Percentiles rank a stretch among this genome's conserved stretches.
phyloP scores from a whole-genome alignment of 78 protist species.

The Andalucia godoyi region DNA sequence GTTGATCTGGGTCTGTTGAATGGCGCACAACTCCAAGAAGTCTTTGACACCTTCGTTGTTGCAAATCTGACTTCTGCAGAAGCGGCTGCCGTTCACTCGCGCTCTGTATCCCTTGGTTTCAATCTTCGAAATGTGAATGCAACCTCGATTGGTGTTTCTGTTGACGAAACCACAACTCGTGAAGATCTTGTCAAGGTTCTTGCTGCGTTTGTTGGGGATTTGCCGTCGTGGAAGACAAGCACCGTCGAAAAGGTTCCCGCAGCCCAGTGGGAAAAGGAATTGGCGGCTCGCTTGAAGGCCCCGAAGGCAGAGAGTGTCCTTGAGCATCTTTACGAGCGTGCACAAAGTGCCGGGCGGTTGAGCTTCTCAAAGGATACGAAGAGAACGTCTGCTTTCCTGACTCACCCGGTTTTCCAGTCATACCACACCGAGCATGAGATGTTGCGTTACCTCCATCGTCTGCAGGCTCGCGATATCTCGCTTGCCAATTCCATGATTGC shows the following conservation, averaged over 20 bases:
- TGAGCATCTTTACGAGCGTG: too few species aligned
- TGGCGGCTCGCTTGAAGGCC: too few species aligned
- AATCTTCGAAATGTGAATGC: conserved; percentile 58
- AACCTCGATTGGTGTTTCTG: conserved; percentile 35
- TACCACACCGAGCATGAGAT: conserved; percentile 81
- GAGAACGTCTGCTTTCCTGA: conserved; percentile 24
- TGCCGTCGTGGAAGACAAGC: too few species aligned
- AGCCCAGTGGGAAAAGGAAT: too few species aligned
- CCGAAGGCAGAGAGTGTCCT: too few species aligned
- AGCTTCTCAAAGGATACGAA: too few species aligned
- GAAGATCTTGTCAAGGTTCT: conserved; percentile 29
- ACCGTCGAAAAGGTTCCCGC: too few species aligned
- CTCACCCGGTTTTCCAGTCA: conserved; percentile 73
- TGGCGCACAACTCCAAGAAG: not conserved
- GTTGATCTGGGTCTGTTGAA: not conserved
- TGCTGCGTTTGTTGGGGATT: conserved; percentile 20
- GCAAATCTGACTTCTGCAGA: not conserved
- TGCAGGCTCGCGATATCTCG: conserved; percentile 74
- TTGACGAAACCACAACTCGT: conserved; percentile 63
- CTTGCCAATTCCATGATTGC: conserved; percentile 82
- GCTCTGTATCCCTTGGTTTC: conserved; percentile 19
- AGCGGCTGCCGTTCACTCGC: conserved; percentile 4
- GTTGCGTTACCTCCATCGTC: conserved; percentile 74
- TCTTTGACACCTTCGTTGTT: conserved; percentile 69
- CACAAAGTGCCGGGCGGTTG: too few species aligned